These are phyloP conservation scores for Russula virescens DNA, from an alignment of 768 basidiomycete species.

Conservation along the genomic window DNA sequence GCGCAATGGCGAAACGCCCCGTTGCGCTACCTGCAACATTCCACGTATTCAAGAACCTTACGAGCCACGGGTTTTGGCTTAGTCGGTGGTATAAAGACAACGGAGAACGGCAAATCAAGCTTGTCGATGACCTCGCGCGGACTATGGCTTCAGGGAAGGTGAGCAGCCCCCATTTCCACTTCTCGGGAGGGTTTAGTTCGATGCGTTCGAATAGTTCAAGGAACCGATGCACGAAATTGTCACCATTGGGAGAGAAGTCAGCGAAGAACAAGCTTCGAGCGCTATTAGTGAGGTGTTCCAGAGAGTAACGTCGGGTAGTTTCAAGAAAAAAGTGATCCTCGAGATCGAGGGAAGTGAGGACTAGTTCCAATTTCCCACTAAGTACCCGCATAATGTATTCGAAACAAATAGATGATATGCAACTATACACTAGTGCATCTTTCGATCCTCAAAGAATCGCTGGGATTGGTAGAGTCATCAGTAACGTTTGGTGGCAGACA, in stretches of 20 bases:
- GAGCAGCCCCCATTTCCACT: not conserved
- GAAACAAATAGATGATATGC: constrained; percentile 18
- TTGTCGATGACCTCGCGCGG: constrained; percentile 11
- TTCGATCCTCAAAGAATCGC: constrained; percentile 86
- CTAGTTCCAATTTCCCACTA: constrained; percentile 16
- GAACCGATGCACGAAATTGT: constrained; percentile 68
- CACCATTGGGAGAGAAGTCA: constrained; percentile 38
- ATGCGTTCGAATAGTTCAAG: constrained; percentile 42
- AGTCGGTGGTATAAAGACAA: constrained; percentile 58
- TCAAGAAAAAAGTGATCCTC: constrained; percentile 48
- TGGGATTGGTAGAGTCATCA: constrained; percentile 27
- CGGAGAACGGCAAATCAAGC: constrained; percentile 36
- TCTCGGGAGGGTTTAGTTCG: too few species aligned
- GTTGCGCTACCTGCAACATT: constrained; percentile 62
- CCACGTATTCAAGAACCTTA: constrained; percentile 83
- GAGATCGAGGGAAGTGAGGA: constrained; percentile 31
- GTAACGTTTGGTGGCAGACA: not conserved
- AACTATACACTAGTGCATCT: constrained; percentile 49
- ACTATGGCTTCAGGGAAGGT: constrained; percentile 19
- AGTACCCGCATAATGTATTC: constrained; percentile 10
- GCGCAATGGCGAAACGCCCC: constrained; percentile 85
- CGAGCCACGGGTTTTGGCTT: constrained; percentile 75
- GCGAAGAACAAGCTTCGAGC: constrained; percentile 35
- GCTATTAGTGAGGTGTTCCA: constrained; percentile 34
- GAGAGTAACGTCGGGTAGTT: constrained; percentile 33